These are phyloP conservation scores for Chlamydomonas sphaeroides DNA, from an alignment of 139 green algal species.

Conservation along the genomic window DNA sequence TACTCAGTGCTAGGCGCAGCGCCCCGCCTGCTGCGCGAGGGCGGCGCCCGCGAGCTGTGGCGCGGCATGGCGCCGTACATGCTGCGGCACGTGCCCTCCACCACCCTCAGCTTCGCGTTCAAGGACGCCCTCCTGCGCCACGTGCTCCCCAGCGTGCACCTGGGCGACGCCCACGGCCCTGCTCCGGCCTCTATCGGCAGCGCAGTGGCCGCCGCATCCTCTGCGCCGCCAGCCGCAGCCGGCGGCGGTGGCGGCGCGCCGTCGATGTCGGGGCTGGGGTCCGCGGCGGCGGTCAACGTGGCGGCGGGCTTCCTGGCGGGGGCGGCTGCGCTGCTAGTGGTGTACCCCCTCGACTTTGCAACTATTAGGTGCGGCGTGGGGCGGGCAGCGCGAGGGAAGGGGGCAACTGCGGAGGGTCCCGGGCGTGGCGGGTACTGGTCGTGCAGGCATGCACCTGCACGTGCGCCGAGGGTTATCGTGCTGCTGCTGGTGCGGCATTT, in stretches of 20 bases:
- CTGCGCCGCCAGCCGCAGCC: no score
- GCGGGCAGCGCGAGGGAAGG: no score
- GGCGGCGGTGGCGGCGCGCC: neutral
- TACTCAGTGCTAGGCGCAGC: slow-evolving; percentile 46
- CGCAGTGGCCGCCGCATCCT: no score
- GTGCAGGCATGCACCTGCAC: no score
- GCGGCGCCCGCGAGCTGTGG: slow-evolving; percentile 51
- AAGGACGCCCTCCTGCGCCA: slow-evolving; percentile 47
- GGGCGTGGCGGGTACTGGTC: no score
- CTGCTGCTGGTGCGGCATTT: no score
- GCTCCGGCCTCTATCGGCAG: no score
- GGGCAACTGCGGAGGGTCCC: no score
- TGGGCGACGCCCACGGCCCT: no score
- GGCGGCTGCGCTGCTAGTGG: slow-evolving; percentile 44
- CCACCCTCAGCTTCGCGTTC: slow-evolving; percentile 58
- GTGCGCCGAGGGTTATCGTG: no score
- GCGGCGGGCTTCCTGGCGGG: slow-evolving; percentile 49
- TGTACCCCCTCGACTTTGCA: slow-evolving; percentile 61
- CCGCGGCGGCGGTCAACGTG: slow-evolving; percentile 32
- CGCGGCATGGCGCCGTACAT: slow-evolving; percentile 56
- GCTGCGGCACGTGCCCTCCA: slow-evolving; percentile 42
- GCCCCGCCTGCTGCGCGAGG: slow-evolving; percentile 40
- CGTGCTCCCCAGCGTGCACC: neutral
- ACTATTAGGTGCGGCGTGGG: slow-evolving; percentile 40
- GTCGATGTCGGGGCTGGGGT: neutral